These are phyloP conservation scores for Phytophthora sp. DNA, from an alignment of 352 stramenopile species.

Conservation along the genomic window DNA sequence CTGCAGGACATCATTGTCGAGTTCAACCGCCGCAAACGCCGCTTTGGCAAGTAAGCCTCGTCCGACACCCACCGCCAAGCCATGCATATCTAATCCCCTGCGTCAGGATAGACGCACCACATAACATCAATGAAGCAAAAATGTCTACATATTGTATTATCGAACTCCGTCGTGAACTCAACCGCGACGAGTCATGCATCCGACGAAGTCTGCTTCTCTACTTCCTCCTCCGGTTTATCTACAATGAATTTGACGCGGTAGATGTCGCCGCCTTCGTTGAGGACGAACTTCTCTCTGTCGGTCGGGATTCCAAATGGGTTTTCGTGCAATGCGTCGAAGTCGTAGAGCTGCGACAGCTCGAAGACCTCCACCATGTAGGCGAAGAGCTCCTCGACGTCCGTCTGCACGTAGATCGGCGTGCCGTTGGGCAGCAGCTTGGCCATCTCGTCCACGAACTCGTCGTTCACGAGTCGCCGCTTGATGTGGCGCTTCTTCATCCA, in stretches of 20 bases:
- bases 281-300: slow-evolving; percentile 77
- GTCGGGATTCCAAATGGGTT: slow-evolving; percentile 78
- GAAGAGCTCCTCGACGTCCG: slow-evolving; percentile 83
- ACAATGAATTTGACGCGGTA: slow-evolving; percentile 65
- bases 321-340: slow-evolving; percentile 39
- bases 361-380: slow-evolving; percentile 88
- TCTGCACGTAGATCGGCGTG: slow-evolving; percentile 84
- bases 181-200: slow-evolving; percentile 21
- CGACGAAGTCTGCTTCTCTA: neutral
- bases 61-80: neutral
- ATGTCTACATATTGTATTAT: slow-evolving; percentile 17
- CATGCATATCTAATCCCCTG: slow-evolving; percentile 28
- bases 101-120: neutral
- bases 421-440: slow-evolving; percentile 50
- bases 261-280: slow-evolving; percentile 70
- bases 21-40: slow-evolving; percentile 86
- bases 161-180: neutral
- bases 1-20: slow-evolving; percentile 80
- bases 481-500: slow-evolving; percentile 91
- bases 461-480: slow-evolving; percentile 79
- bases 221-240: slow-evolving; percentile 11
- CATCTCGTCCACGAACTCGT: slow-evolving; percentile 71
- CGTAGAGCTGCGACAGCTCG: slow-evolving; percentile 49
- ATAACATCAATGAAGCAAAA: slow-evolving; percentile 24
- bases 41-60: slow-evolving; percentile 90